These are phyloP conservation scores for sorghum (Sorghum bicolor) DNA, from an alignment of 176 grass and related monocot species.

Conservation along the genomic window DNA sequence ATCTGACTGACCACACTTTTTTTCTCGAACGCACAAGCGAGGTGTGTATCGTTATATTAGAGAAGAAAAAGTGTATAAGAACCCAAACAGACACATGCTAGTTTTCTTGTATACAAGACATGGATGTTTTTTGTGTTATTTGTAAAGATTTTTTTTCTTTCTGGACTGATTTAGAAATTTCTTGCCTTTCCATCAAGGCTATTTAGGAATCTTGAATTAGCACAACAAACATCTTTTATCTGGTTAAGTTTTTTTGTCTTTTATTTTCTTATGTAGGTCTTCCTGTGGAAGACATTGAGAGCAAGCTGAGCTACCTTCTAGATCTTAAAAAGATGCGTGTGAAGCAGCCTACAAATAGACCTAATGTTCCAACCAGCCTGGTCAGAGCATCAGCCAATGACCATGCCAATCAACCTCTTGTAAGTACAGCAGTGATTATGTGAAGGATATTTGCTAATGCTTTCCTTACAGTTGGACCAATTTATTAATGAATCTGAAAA, in stretches of 20 bases:
- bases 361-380: neutral
- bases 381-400: neutral
- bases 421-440: neutral
- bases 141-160: neutral
- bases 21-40: neutral
- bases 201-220: neutral
- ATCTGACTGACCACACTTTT: neutral
- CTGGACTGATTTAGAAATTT: neutral
- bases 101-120: neutral
- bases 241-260: neutral
- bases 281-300: constrained; percentile 1
- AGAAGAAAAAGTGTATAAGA: neutral
- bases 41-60: neutral
- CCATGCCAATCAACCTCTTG: neutral
- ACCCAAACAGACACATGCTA: too few relatives aligned
- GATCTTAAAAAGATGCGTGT: neutral
- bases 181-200: neutral
- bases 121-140: neutral
- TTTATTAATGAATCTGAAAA: neutral
- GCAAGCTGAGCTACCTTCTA: neutral
- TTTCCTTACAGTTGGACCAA: neutral
- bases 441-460: neutral
- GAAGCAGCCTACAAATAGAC: neutral
- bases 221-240: neutral
- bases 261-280: neutral